phyloP scores from a whole-genome alignment of 768 basidiomycete species.

The Boletellus ananas region DNA sequence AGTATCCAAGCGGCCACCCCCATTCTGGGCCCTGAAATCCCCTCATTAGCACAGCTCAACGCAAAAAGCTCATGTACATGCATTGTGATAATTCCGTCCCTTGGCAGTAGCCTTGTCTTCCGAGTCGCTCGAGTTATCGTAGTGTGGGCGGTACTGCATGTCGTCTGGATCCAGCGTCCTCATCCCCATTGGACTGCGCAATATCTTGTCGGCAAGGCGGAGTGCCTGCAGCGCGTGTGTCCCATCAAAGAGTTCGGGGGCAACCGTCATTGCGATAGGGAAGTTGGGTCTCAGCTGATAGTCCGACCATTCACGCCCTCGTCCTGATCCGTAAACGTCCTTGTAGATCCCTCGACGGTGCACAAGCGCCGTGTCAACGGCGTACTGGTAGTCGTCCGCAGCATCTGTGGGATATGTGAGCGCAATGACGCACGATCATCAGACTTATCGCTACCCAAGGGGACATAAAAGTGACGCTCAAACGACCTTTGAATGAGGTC shows the following conservation, averaged over 20 bases:
- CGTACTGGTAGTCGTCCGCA: constrained; percentile 65
- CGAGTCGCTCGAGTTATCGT: constrained; percentile 93
- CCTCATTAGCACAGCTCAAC: constrained; percentile 11
- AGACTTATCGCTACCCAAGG: constrained; percentile 57
- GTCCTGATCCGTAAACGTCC: constrained; percentile 90
- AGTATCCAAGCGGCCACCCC: constrained; percentile 96
- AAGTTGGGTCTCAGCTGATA: constrained; percentile 95
- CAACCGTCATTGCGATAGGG: constrained; percentile 94
- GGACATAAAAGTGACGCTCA: constrained; percentile 89
- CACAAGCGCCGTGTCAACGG: constrained; percentile 63
- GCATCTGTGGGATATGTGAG: constrained; percentile 47
- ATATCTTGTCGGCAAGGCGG: constrained; percentile 69
- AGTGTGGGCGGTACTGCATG: constrained; percentile 82
- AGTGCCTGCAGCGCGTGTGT: constrained; percentile 77
- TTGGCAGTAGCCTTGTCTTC: constrained; percentile 83
- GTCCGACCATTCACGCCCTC: constrained; percentile 91
- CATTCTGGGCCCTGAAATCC: constrained; percentile 76
- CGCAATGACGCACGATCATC: neutral
- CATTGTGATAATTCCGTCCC: constrained; percentile 93
- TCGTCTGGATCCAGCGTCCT: constrained; percentile 90
- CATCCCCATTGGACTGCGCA: constrained; percentile 93
- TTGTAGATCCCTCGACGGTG: constrained; percentile 97
- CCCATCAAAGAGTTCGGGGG: constrained; percentile 89
- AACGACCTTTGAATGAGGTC: constrained; percentile 82
- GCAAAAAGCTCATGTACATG: constrained; percentile 30